These are phyloP conservation scores for Galerina sulciceps DNA, from an alignment of 768 basidiomycete species.

Conservation along the genomic window DNA sequence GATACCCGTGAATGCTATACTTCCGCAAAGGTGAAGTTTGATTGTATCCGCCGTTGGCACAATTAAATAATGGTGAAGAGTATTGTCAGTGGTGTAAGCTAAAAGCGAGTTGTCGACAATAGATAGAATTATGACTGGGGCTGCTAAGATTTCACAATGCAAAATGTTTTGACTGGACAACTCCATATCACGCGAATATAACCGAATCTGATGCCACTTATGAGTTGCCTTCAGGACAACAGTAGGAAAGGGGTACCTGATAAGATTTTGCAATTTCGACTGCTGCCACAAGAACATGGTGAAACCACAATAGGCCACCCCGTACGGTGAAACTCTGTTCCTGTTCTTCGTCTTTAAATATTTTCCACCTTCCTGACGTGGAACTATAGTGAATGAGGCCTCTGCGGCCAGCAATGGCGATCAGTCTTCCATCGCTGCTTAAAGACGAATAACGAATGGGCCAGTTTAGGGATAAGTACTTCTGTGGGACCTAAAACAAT, in stretches of 20 bases:
- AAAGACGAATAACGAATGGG: slow-evolving; percentile 92
- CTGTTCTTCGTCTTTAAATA: slow-evolving; percentile 79
- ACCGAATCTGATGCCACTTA: slow-evolving; percentile 64
- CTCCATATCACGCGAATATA: slow-evolving; percentile 93
- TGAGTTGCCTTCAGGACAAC: neutral
- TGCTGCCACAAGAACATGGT: slow-evolving; percentile 91
- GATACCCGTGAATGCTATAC: slow-evolving; percentile 92
- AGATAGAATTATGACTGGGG: slow-evolving; percentile 85
- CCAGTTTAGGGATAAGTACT: slow-evolving; percentile 91
- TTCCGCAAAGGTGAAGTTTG: slow-evolving; percentile 89
- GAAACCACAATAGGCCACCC: slow-evolving; percentile 96
- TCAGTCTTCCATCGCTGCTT: slow-evolving; percentile 86
- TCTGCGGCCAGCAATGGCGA: slow-evolving; percentile 90
- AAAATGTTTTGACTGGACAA: slow-evolving; percentile 83
- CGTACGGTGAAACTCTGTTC: slow-evolving; percentile 87
- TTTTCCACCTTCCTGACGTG: slow-evolving; percentile 93
- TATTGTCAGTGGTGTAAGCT: slow-evolving; percentile 95
- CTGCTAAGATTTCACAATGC: slow-evolving; percentile 75
- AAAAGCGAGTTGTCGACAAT: slow-evolving; percentile 94
- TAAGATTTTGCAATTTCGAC: slow-evolving; percentile 81
- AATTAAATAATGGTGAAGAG: slow-evolving; percentile 89
- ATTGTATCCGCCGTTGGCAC: slow-evolving; percentile 83
- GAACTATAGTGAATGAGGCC: slow-evolving; percentile 95
- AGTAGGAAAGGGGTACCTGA: slow-evolving; percentile 54
- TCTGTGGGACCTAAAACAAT: slow-evolving; percentile 72